These are phyloP conservation scores for Cochlearia excelsa DNA, from an alignment of 345 rosid genomes.

Conservation along the genomic window DNA sequence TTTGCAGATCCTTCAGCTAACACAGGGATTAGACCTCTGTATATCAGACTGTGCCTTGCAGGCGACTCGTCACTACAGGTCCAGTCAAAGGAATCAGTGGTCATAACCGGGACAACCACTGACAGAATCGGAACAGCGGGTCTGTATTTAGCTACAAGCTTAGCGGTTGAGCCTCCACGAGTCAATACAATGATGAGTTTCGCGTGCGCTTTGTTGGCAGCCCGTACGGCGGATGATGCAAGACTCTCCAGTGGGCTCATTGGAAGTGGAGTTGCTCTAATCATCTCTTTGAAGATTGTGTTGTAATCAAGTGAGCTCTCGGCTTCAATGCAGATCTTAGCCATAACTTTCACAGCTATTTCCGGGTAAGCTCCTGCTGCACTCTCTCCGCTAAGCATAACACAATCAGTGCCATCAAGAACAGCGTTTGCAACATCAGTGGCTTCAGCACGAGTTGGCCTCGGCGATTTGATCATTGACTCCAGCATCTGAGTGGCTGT, in stretches of 20 bases:
- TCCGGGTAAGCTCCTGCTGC: slow-evolving; percentile 27
- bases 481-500: slow-evolving; percentile 29
- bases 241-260: slow-evolving; percentile 26
- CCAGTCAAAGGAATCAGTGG: slow-evolving; percentile 21
- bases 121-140: slow-evolving; percentile 19
- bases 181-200: slow-evolving; percentile 25
- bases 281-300: slow-evolving; percentile 24
- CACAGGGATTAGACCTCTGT: slow-evolving; percentile 20
- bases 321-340: slow-evolving; percentile 25
- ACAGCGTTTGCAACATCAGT: slow-evolving; percentile 26
- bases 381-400: slow-evolving; percentile 24
- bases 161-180: slow-evolving; percentile 20
- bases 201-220: slow-evolving; percentile 21
- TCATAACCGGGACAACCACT: slow-evolving; percentile 24
- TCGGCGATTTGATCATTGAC: slow-evolving; percentile 24
- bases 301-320: slow-evolving; percentile 16
- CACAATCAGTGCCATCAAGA: slow-evolving; percentile 22
- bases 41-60: slow-evolving; percentile 25
- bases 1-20: slow-evolving; percentile 22
- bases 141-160: slow-evolving; percentile 23
- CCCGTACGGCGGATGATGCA: slow-evolving; percentile 23
- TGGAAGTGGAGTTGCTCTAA: slow-evolving; percentile 25
- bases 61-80: slow-evolving; percentile 26
- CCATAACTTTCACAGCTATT: slow-evolving; percentile 23
- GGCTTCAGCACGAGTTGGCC: slow-evolving; percentile 25